Conservation (phyloP, 129 eudicot species). For the Escallonia rubra region DNA sequence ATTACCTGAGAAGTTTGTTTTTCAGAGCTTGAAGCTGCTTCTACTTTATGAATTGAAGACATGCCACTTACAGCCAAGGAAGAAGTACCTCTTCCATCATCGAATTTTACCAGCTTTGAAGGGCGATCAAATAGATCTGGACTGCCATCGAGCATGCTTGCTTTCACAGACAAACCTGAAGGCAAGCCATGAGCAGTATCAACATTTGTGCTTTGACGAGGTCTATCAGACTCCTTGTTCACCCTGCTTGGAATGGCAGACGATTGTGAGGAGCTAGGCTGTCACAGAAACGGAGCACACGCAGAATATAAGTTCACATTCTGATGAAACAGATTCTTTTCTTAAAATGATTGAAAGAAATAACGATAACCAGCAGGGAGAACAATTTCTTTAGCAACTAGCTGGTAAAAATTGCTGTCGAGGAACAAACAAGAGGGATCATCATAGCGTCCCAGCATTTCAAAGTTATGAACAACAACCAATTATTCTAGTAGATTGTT, state of each 20-base stretch:
- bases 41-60: slow-evolving; percentile 23
- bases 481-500: too few relatives aligned
- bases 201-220: slow-evolving; percentile 14
- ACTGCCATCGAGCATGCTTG: slow-evolving; percentile 20
- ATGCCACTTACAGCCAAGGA: slow-evolving; percentile 27
- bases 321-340: too few relatives aligned
- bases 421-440: too few relatives aligned
- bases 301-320: too few relatives aligned
- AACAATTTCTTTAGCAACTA: neutral
- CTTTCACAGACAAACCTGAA: slow-evolving; percentile 28
- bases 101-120: slow-evolving; percentile 58
- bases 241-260: slow-evolving; percentile 22
- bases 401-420: too few relatives aligned
- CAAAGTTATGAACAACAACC: too few relatives aligned
- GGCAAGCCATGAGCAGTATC: slow-evolving; percentile 24
- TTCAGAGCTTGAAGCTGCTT: slow-evolving; percentile 31
- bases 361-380: neutral
- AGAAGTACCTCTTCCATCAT: slow-evolving; percentile 46
- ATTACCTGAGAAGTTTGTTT: slow-evolving; percentile 54
- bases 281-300: slow-evolving; percentile 13
- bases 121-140: slow-evolving; percentile 42
- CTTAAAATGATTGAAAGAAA: too few relatives aligned
- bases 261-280: slow-evolving; percentile 36
- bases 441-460: too few relatives aligned
- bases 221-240: slow-evolving; percentile 24